A percentile compares a stretch with the other conserved stretches of the same genome.
Conservation (phyloP, 2,329 filamentous ascomycete species). For the Apiospora pterosperma region DNA sequence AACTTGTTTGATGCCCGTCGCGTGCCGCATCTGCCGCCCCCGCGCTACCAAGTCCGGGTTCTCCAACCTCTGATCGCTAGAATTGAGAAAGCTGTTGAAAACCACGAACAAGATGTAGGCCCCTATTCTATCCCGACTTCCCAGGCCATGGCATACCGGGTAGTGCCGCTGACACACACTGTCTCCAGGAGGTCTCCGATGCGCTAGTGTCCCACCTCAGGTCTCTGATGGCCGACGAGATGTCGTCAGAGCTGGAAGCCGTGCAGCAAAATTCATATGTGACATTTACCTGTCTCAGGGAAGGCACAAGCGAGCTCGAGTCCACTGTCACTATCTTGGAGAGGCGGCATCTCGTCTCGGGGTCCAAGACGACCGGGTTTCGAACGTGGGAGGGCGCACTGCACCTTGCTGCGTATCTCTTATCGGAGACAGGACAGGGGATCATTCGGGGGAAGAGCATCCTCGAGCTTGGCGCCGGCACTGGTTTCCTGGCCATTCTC, state of each 20-base stretch:
- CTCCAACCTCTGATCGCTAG: slow-evolving; percentile 52
- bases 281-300: slow-evolving; percentile 48
- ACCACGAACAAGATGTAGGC: background rate
- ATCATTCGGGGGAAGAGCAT: slow-evolving; percentile 50
- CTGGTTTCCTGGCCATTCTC: slow-evolving; percentile 62
- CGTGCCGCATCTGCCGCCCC: slow-evolving; percentile 48
- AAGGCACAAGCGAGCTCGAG: slow-evolving; percentile 13
- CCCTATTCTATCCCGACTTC: background rate
- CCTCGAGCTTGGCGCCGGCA: slow-evolving; percentile 65
- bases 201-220: slow-evolving; percentile 55
- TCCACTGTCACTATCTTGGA: slow-evolving; percentile 51
- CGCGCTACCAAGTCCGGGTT: slow-evolving; percentile 56
- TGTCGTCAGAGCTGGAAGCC: slow-evolving; percentile 26
- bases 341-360: slow-evolving; percentile 49
- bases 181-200: slow-evolving; percentile 57
- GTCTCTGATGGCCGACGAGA: slow-evolving; percentile 44
- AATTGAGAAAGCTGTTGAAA: background rate
- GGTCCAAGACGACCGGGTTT: slow-evolving; percentile 61
- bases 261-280: slow-evolving; percentile 60
- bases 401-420: slow-evolving; percentile 59
- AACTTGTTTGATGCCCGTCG: slow-evolving; percentile 52
- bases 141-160: background rate
- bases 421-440: slow-evolving; percentile 37
- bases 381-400: slow-evolving; percentile 69
- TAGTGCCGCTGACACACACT: too few relatives aligned